Evolutionary conservation across 164 flowering plant genomes (phyloP).

Genomic region (Vitis riparia): DNA sequence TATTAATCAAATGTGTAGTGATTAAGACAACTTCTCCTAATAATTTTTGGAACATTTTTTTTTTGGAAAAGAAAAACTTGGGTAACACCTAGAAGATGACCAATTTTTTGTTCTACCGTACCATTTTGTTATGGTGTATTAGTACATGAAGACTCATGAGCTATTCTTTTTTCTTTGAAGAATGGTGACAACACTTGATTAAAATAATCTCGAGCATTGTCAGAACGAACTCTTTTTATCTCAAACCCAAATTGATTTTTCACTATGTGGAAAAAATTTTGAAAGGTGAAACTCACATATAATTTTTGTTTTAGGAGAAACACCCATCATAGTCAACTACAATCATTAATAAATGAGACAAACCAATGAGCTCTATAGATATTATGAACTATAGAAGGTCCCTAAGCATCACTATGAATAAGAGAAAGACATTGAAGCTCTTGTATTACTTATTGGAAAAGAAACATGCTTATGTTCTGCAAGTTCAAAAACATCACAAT

Average conservation of each 20-base stretch:
- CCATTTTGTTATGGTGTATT: no score
- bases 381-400: not conserved
- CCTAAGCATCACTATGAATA: not conserved
- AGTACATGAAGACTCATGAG: no score
- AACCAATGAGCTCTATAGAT: not conserved
- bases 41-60: no score
- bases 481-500: not conserved
- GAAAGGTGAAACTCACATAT: not conserved
- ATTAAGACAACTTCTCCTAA: no score
- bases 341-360: not conserved
- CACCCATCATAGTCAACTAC: not conserved
- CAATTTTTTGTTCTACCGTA: no score
- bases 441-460: not conserved
- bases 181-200: not conserved
- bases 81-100: no score
- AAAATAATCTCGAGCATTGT: no score
- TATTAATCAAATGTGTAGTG: no score
- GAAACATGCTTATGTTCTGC: not conserved
- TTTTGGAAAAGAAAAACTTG: no score
- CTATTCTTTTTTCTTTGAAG: no score
- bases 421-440: no score
- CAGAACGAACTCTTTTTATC: no score
- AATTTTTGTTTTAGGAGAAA: not conserved
- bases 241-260: not conserved
- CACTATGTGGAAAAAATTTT: not conserved